Base-by-base conservation (phyloP, 2,329 filamentous ascomycete species). In the Erysiphe pulchra region DNA sequence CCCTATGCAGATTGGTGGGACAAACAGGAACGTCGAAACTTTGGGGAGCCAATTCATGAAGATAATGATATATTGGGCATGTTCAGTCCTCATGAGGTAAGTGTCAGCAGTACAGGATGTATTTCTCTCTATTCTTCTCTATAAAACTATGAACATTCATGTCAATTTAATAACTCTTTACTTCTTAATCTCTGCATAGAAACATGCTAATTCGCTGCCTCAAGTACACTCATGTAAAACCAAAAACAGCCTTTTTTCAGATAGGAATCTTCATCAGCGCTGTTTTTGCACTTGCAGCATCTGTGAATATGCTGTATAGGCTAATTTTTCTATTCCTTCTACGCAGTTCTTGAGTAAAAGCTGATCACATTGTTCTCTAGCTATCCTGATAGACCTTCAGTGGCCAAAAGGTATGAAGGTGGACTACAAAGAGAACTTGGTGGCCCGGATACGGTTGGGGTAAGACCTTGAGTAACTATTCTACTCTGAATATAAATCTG, bases 1-100 rank as follows among this genome's bases (percentile, higher is more conserved):
- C 90, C 92, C 33, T 74, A 95, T 61, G 87, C 64, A 59, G 77
- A 83, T 59, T 98, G 85, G 84, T 95, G 85, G 83, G 87, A 98
- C 65, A 80, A 85, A 63, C 90, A 98, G 66, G 90, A 95, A 63
- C 78, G 86, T 60, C 76, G 90, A 57, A 95, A 98, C 70, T 95
- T 82, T 61, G 86, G 86, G 63, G 92, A 98, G 64, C 83, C 87
- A 12, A 75, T 92, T 45, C 87, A 98, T 63, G 92, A 98, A 64
- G 90, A 98, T 62, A 80, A 94, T 63, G 92, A 98, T 61, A 71
- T 85, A 47, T 69, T 95, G 47, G 86, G 85, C 55, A 79, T 93
- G 52, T 87, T 98, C 64, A 80, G 82, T 44, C 75, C 84, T 2
- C 77, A 90, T 61, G 78, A 86, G 42, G 42, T 20, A 36, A 44